phyloP scores from a whole-genome alignment of 148 eudicot genomes.

The Nepenthes gracilis region DNA sequence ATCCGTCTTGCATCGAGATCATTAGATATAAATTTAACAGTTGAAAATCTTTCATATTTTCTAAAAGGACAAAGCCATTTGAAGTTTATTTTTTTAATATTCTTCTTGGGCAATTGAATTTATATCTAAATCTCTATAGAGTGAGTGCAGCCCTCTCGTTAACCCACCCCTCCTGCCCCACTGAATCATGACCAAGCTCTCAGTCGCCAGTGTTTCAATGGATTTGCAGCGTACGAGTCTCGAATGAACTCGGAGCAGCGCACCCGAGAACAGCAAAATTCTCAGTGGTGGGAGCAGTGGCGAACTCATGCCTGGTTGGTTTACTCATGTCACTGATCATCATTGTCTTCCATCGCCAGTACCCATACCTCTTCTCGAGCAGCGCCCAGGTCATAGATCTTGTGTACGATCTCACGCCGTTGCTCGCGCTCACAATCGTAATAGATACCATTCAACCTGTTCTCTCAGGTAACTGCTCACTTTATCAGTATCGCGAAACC shows the following conservation, averaged over 20 bases:
- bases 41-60: too few relatives aligned
- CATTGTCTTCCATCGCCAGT: slow-evolving; percentile 15
- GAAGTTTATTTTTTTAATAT: too few relatives aligned
- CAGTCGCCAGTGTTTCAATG: not conserved
- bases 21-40: not conserved
- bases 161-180: too few relatives aligned
- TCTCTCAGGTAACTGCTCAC: slow-evolving; percentile 26
- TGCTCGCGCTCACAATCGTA: slow-evolving; percentile 23
- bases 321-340: slow-evolving; percentile 16
- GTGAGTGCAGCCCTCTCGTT: too few relatives aligned
- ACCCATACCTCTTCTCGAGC: slow-evolving; percentile 26
- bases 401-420: slow-evolving; percentile 32
- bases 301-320: slow-evolving; percentile 19
- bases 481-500: not conserved
- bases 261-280: slow-evolving; percentile 37
- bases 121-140: too few relatives aligned
- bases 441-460: slow-evolving; percentile 34
- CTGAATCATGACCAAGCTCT: not conserved
- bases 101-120: too few relatives aligned
- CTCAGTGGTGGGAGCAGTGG: slow-evolving; percentile 24
- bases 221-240: slow-evolving; percentile 40
- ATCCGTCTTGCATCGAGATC: not conserved
- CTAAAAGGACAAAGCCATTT: too few relatives aligned
- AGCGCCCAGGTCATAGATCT: slow-evolving; percentile 21
- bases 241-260: slow-evolving; percentile 46